Conservation (phyloP, 129 eudicot genomes). For the Heracleum sosnowskyi region DNA sequence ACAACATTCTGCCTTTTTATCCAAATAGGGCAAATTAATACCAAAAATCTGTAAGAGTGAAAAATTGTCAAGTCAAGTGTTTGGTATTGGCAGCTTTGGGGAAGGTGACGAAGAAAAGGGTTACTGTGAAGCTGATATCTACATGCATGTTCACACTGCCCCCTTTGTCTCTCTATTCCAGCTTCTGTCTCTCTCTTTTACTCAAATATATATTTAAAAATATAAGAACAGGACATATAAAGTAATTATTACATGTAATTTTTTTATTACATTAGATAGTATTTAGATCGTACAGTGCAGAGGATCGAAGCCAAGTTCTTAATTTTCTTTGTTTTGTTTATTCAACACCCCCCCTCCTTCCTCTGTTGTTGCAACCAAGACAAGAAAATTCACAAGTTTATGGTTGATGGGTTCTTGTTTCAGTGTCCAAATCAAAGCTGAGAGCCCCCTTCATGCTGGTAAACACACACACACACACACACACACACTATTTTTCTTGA, state of each 20-base stretch:
- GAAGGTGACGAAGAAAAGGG: background rate
- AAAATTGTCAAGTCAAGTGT: background rate
- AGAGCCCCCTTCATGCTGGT: slow-evolving; percentile 37
- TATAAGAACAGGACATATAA: background rate
- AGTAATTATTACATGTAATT: too few relatives aligned
- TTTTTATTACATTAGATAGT: background rate
- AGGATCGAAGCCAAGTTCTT: slow-evolving; percentile 7
- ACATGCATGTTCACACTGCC: slow-evolving; percentile 16
- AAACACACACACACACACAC: background rate
- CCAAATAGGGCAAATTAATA: background rate
- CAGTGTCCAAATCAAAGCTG: slow-evolving; percentile 32
- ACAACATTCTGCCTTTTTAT: background rate
- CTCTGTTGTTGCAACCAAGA: slow-evolving; percentile 2
- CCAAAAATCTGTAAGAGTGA: background rate
- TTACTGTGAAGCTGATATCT: background rate
- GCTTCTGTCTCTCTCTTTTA: background rate
- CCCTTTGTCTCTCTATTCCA: too few relatives aligned
- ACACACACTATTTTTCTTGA: background rate
- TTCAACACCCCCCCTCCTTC: background rate
- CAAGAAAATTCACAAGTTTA: background rate
- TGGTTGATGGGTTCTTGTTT: slow-evolving; percentile 38
- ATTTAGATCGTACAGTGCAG: background rate
- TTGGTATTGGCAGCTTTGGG: background rate
- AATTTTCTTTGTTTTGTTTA: background rate
- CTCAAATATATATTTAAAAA: background rate